Percentiles rank a stretch among this genome's conserved stretches.
phyloP scores from a whole-genome alignment of 805 yeast genomes.

The Sugiyamaella mastotermitis region DNA sequence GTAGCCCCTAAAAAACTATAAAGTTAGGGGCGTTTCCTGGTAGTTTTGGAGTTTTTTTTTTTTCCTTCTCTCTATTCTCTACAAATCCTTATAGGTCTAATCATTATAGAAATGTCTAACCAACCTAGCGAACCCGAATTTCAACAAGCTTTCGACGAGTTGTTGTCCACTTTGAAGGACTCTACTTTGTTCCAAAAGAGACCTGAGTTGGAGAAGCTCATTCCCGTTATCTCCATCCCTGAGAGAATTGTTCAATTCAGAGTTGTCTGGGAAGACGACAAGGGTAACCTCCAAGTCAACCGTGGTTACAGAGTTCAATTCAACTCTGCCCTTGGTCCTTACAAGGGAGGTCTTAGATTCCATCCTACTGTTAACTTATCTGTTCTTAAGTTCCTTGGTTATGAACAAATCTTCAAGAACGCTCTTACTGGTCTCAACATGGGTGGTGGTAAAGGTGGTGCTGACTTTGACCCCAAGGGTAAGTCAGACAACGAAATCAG shows the following conservation, averaged over 20 bases:
- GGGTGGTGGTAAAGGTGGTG: conserved; percentile 99
- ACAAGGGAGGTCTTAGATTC: conserved; percentile 98
- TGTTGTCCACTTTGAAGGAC: conserved; percentile 79
- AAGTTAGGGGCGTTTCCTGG: too few relatives aligned
- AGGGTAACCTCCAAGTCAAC: conserved; percentile 87
- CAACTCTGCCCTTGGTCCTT: conserved; percentile 97
- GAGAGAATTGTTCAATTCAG: conserved; percentile 96
- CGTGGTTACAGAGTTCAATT: conserved; percentile 97
- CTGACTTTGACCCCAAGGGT: conserved; percentile 97
- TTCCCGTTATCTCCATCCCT: conserved; percentile 88
- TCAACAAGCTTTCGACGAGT: conserved; percentile 96
- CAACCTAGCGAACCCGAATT: conserved; percentile 95
- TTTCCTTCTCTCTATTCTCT: not conserved
- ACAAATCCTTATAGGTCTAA: not conserved
- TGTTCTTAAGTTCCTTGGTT: conserved; percentile 92
- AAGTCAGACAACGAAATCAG: conserved; percentile 90
- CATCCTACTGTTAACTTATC: conserved; percentile 96
- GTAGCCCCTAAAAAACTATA: too few relatives aligned
- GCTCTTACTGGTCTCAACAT: conserved; percentile 95
- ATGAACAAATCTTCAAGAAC: conserved; percentile 97
- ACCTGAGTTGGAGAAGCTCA: conserved; percentile 84
- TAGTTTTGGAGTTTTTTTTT: not conserved
- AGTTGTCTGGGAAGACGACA: conserved; percentile 96
- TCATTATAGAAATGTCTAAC: conserved; percentile 44
- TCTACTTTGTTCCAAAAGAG: conserved; percentile 83